Evolutionary conservation across 139 green algal genomes (phyloP).

Genomic region (Astrephomene gubernaculifera): DNA sequence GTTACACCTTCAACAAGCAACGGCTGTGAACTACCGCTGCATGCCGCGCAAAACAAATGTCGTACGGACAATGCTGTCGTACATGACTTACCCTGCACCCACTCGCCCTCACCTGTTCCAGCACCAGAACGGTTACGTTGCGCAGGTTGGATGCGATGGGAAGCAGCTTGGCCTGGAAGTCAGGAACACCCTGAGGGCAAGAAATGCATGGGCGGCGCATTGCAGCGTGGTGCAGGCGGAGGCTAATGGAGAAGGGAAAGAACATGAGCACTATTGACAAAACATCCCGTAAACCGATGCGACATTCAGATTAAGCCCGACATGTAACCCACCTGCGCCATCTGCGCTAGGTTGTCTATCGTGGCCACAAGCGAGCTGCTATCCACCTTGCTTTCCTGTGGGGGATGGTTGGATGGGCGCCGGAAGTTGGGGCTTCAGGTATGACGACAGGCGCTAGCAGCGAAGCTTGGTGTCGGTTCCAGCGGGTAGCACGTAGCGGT

Average conservation of each 20-base stretch:
- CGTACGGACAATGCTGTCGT: no score
- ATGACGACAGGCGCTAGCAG: no score
- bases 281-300: neutral
- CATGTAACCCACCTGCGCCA: slow-evolving; percentile 6
- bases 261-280: neutral
- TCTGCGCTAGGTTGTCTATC: slow-evolving; percentile 21
- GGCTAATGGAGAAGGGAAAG: neutral
- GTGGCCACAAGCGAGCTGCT: slow-evolving; percentile 23
- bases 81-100: no score
- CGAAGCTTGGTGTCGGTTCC: no score
- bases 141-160: neutral
- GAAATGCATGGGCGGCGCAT: neutral
- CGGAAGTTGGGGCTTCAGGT: no score
- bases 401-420: no score
- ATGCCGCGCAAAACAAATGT: no score
- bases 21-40: no score
- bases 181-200: neutral
- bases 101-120: neutral
- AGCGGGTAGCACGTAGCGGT: no score
- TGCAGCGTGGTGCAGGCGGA: neutral
- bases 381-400: slow-evolving; percentile 33
- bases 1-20: no score
- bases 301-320: neutral
- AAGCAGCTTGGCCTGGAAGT: neutral
- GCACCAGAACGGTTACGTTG: neutral